Evolutionary conservation across 495 filamentous ascomycete species (phyloP).

Genomic region (Daldinia vernicosa): DNA sequence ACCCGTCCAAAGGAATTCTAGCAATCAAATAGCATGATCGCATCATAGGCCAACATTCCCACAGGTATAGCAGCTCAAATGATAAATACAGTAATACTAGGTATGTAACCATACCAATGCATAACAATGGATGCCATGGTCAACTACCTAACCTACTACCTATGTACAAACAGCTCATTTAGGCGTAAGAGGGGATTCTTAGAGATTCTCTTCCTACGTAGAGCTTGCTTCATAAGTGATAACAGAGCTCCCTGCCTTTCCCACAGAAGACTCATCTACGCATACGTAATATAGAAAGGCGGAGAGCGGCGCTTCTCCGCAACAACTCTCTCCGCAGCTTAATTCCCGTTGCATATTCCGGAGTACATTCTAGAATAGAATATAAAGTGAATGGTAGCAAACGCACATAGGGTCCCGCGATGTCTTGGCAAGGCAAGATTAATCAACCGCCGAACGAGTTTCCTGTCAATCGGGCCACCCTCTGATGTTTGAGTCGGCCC

Average conservation of each 20-base stretch:
- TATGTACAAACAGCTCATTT: conserved; percentile 1
- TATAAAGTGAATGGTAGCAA: conserved; percentile 40
- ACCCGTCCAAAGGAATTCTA: neutral
- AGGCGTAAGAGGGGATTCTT: neutral
- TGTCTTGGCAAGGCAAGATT: conserved; percentile 38
- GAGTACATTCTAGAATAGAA: conserved; percentile 35
- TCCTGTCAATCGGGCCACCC: conserved; percentile 41
- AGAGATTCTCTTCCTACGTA: neutral
- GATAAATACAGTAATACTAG: conserved; percentile 20
- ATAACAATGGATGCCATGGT: conserved; percentile 8
- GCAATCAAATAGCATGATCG: conserved; percentile 16
- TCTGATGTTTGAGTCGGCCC: conserved; percentile 42
- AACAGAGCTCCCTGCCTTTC: neutral
- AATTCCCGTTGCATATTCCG: conserved; percentile 29
- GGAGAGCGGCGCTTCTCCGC: conserved; percentile 30
- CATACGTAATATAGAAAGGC: neutral
- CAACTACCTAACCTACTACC: conserved; percentile 16
- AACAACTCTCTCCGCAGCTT: conserved; percentile 34
- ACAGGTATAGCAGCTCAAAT: conserved; percentile 14
- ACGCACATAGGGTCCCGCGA: conserved; percentile 42
- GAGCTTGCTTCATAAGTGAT: neutral
- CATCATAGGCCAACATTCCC: neutral
- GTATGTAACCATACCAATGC: neutral
- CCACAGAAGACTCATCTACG: neutral
- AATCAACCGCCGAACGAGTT: conserved; percentile 42